A percentile compares a stretch with the other conserved stretches of the same genome.
These are phyloP conservation scores for Dictyostelium brefeldianum DNA, from an alignment of 78 protist genomes.

Conservation along the genomic window DNA sequence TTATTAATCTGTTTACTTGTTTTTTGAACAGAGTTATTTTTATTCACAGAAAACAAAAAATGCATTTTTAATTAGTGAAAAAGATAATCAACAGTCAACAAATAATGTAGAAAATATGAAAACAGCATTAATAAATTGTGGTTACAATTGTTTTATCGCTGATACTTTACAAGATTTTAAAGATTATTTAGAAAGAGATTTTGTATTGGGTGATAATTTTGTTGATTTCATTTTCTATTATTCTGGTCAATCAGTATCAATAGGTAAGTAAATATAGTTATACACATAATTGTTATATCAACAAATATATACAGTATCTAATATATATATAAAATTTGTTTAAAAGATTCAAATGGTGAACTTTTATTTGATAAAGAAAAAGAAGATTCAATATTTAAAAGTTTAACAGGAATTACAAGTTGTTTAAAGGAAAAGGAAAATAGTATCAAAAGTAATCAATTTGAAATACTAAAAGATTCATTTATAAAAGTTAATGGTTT, in stretches of 20 bases:
- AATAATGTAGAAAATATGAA: background rate
- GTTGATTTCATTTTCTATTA: background rate
- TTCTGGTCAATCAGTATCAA: background rate
- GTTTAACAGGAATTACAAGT: no score
- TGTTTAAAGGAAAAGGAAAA: no score
- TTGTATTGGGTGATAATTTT: background rate
- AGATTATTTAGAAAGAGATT: no score
- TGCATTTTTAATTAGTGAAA: background rate
- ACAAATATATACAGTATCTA: no score
- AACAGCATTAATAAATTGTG: background rate
- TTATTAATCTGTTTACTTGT: no score
- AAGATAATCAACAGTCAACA: background rate
- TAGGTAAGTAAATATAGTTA: background rate
- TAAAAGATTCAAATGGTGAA: background rate
- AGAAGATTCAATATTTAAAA: no score
- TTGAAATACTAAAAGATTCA: no score
- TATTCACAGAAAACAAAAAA: background rate
- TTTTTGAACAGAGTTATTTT: no score
- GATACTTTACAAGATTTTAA: background rate
- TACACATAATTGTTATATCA: no score
- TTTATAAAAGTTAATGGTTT: background rate
- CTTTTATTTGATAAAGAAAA: background rate
- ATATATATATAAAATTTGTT: no score
- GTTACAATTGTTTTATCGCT: background rate
- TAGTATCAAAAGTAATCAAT: background rate